Evolutionary conservation across 306 rosid species (phyloP).

Genomic region (Mimosa bimucronata): DNA sequence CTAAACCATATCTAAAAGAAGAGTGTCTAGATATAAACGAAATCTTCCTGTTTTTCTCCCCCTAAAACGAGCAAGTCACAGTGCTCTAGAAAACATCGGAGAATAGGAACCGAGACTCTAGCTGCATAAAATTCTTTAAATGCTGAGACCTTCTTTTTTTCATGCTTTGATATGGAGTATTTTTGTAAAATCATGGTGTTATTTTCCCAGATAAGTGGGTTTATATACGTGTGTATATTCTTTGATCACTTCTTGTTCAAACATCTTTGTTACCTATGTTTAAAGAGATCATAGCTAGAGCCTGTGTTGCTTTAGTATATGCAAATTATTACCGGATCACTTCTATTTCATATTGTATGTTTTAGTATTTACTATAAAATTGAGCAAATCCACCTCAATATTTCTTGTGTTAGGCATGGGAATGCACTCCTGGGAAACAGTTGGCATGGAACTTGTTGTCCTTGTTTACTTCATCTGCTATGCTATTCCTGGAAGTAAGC

Average conservation of each 20-base stretch:
- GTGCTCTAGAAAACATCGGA: not conserved
- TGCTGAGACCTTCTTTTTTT: not conserved
- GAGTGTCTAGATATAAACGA: not conserved
- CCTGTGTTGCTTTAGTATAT: not conserved
- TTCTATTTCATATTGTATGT: not conserved
- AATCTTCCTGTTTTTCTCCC: not conserved
- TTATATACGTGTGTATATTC: not conserved
- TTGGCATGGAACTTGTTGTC: constrained; percentile 77
- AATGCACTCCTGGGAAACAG: constrained; percentile 78
- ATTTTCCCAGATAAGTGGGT: not conserved
- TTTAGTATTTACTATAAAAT: not conserved
- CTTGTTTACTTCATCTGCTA: constrained; percentile 83
- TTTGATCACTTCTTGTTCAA: not conserved
- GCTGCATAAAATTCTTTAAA: constrained; percentile 1
- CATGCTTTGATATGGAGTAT: not conserved
- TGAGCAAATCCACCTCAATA: constrained; percentile 25
- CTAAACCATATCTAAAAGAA: not conserved
- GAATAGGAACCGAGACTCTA: not conserved
- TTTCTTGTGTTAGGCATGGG: constrained; percentile 69
- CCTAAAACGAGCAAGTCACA: not conserved
- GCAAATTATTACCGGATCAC: not conserved
- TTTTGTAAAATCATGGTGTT: not conserved
- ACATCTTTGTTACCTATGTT: not conserved
- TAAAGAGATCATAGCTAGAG: not conserved
- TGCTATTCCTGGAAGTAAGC: constrained; percentile 97